phyloP scores from a whole-genome alignment of 441 rosid species.

The Pelargonium citronellum region DNA sequence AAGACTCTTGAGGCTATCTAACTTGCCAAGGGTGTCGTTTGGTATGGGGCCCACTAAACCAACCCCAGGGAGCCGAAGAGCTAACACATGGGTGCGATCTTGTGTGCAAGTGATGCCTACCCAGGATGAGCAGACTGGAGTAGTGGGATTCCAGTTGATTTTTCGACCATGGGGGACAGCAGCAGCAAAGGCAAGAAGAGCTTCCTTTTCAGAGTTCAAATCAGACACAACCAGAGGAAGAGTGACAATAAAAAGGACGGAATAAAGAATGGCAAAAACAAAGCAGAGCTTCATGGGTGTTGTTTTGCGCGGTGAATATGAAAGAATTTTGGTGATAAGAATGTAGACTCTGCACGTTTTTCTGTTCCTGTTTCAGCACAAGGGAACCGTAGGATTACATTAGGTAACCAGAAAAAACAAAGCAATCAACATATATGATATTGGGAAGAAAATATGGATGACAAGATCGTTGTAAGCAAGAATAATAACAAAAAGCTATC shows the following conservation, averaged over 20 bases:
- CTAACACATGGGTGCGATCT: conserved; percentile 32
- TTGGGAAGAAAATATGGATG: background rate
- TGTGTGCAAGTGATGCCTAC: conserved; percentile 46
- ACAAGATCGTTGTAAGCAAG: background rate
- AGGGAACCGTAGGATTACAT: conserved; percentile 21
- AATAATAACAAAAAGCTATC: background rate
- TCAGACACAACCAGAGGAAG: conserved; percentile 39
- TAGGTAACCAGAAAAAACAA: conserved; percentile 16
- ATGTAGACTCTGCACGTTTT: conserved; percentile 24
- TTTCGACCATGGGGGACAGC: conserved; percentile 44
- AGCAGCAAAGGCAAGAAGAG: conserved; percentile 46
- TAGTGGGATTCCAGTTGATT: conserved; percentile 46
- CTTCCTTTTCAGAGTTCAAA: conserved; percentile 51
- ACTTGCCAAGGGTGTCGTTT: conserved; percentile 49
- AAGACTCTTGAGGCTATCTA: conserved; percentile 43
- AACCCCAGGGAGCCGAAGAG: conserved; percentile 53
- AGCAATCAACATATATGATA: conserved; percentile 1
- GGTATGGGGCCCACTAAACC: conserved; percentile 61
- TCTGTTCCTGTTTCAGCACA: conserved; percentile 36
- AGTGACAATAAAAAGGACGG: conserved; percentile 17
- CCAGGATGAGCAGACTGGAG: conserved; percentile 53
- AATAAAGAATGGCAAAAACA: conserved; percentile 21
- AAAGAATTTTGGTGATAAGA: conserved; percentile 16
- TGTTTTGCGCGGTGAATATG: conserved; percentile 19
- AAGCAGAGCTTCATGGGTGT: conserved; percentile 32